Evolutionary conservation across 2,329 filamentous ascomycete species (phyloP).

Genomic region (Falciphora oryzae): DNA sequence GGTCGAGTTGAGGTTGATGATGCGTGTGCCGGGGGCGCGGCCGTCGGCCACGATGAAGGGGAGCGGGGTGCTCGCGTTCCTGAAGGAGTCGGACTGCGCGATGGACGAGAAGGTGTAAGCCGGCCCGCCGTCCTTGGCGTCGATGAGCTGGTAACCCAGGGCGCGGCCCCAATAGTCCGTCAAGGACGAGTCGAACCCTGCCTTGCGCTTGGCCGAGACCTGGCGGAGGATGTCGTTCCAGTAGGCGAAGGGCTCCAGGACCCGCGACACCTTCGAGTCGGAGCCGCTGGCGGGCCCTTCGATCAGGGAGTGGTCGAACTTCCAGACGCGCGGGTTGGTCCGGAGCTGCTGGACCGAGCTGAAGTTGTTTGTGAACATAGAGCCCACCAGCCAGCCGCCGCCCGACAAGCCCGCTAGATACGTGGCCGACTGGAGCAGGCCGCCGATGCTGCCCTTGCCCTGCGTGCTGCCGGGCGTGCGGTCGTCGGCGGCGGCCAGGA

Average conservation of each 20-base stretch:
- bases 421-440: slow-evolving; percentile 72
- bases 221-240: slow-evolving; percentile 51
- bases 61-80: slow-evolving; percentile 36
- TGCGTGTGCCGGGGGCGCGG: slow-evolving; percentile 36
- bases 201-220: slow-evolving; percentile 55
- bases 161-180: slow-evolving; percentile 90
- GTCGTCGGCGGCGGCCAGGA: slow-evolving; percentile 71
- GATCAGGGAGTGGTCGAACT: slow-evolving; percentile 30
- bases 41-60: slow-evolving; percentile 45
- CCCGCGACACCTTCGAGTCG: slow-evolving; percentile 13
- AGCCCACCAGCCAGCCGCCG: slow-evolving; percentile 80
- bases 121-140: slow-evolving; percentile 67
- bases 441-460: slow-evolving; percentile 63
- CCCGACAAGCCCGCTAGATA: slow-evolving; percentile 79
- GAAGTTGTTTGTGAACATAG: slow-evolving; percentile 79
- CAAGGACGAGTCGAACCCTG: slow-evolving; percentile 62
- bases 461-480: slow-evolving; percentile 57
- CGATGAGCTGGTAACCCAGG: slow-evolving; percentile 79
- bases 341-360: slow-evolving; percentile 57
- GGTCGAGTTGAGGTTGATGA: slow-evolving; percentile 49
- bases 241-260: slow-evolving; percentile 39
- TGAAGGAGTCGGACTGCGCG: slow-evolving; percentile 37
- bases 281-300: slow-evolving; percentile 19
- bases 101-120: slow-evolving; percentile 75
- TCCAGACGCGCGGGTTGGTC: slow-evolving; percentile 32